Evolutionary conservation across 768 basidiomycete genomes (phyloP).

Genomic region (Tephrocybe rancida): DNA sequence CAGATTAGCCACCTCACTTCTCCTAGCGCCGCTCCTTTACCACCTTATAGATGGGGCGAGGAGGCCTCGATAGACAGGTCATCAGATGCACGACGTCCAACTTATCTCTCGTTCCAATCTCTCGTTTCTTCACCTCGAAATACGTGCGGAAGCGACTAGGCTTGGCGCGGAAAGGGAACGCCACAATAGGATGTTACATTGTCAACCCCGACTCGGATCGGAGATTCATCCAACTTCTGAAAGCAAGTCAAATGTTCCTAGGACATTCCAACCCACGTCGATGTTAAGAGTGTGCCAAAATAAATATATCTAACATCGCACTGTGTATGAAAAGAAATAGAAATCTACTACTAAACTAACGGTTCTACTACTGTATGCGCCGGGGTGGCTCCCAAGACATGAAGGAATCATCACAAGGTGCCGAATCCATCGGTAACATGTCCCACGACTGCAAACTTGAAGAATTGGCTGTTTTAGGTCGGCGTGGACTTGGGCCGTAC

Average conservation of each 20-base stretch:
- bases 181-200: neutral
- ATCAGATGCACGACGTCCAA: no score
- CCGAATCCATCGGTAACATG: constrained; percentile 22
- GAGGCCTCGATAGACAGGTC: no score
- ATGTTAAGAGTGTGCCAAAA: no score
- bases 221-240: no score
- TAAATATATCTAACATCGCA: no score
- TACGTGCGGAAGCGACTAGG: neutral
- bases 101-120: neutral
- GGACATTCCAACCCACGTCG: no score
- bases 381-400: constrained; percentile 64
- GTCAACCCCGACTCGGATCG: neutral
- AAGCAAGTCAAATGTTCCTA: no score
- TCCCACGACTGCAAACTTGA: constrained; percentile 33
- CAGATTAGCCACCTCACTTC: no score
- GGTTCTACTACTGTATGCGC: constrained; percentile 1
- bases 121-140: neutral
- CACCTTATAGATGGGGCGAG: no score
- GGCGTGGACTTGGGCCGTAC: constrained; percentile 13
- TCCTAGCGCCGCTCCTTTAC: no score
- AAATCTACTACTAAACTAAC: neutral
- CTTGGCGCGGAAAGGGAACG: constrained; percentile 8
- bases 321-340: neutral
- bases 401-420: constrained; percentile 55
- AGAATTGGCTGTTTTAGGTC: constrained; percentile 12